Base-by-base conservation (phyloP, 768 basidiomycete genomes). In the Wakefieldia striispora region DNA sequence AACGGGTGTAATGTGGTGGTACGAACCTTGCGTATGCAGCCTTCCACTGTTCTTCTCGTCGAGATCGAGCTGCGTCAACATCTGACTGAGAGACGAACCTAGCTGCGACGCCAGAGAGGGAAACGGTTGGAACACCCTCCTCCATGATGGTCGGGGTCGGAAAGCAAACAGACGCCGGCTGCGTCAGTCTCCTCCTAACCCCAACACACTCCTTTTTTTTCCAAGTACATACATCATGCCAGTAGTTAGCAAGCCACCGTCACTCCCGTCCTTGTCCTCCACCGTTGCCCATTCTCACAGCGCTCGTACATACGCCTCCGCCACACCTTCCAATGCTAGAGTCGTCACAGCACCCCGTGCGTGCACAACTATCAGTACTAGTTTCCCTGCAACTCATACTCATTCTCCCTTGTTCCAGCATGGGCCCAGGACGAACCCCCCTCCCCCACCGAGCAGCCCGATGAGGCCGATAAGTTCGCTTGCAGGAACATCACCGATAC, bases 361-460 rank as follows among this genome's bases (percentile, higher is more conserved):
- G 81, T 76, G 12, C 39, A 46, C 27, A 12, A 10, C 21, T 11
- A 23, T 42, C 37, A 26, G 9, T 11, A 23, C 40, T 34, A 26
- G 9, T 37, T 12, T 3, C 20, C 21, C 11, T n/a, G 4, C 7
- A 38, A 9, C n/a, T 45, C 17, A 17, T 24, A 20, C 51, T 56
- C 39, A 54, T 49, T 40, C 55, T 42, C 20, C 10, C 37, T 46
- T 46, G 1, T 29, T 41, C 12, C 45, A 92, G 89, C 90, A 42
- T 92, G 89, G 89, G 90, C 89, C 4, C 75, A 79, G 57, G 85
- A 91, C 63, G 90, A 92, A 61, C 88, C 88, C 4, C 86, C 87
- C 4, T 89, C 88, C 0, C 86, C 88, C 1, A 78, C 71, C 3
- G 76, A 76, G 38, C 58, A 65, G 27, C 62, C 62, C 37, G 76